phyloP scores from a whole-genome alignment of 805 yeast species.

The Saccharomyces jurei region DNA sequence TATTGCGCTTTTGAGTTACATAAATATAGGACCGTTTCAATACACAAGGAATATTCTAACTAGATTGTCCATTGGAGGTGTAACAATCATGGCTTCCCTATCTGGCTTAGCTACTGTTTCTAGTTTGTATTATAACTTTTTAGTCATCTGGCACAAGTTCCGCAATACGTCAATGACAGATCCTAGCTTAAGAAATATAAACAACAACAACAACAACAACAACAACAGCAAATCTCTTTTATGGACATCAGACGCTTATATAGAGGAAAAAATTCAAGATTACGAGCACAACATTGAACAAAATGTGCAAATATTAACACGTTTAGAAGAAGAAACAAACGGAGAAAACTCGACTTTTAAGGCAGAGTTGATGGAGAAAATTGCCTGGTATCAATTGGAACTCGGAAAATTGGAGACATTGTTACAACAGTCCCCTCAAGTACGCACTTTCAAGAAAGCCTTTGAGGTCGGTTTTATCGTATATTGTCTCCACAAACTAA shows the following conservation, averaged over 20 bases:
- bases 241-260: constrained; percentile 20
- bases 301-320: constrained; percentile 10
- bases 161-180: constrained; percentile 1
- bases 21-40: constrained; percentile 25
- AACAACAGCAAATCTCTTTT: constrained; percentile 13
- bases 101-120: constrained; percentile 31
- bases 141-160: constrained; percentile 10
- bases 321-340: constrained; percentile 11
- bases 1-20: constrained; percentile 10
- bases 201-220: constrained; percentile 7
- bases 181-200: not conserved
- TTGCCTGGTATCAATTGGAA: constrained; percentile 24
- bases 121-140: constrained; percentile 22
- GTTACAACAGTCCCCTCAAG: constrained; percentile 10
- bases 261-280: constrained; percentile 13
- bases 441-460: constrained; percentile 11
- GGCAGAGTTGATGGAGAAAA: constrained; percentile 18
- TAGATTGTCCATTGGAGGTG: constrained; percentile 28
- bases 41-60: constrained; percentile 25
- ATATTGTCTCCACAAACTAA: constrained; percentile 33
- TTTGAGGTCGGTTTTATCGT: constrained; percentile 24
- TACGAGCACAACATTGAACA: constrained; percentile 17
- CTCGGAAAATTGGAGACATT: constrained; percentile 14
- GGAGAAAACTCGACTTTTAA: constrained; percentile 8
- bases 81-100: constrained; percentile 26